Evolutionary conservation across 345 rosid species (phyloP).

Genomic region (Excoecaria cochinchinensis): DNA sequence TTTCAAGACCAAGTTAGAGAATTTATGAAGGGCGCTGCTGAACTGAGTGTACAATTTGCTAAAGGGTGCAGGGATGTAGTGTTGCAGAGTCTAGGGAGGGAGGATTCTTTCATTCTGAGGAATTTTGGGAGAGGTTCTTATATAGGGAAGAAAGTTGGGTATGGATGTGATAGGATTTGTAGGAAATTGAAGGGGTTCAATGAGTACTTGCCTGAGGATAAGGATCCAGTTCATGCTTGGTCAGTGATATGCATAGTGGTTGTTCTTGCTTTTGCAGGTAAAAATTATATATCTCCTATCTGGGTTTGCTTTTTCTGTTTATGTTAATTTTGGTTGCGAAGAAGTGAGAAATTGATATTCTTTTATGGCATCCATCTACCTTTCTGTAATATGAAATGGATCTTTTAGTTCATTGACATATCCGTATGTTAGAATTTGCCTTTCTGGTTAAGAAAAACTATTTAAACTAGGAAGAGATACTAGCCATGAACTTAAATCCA

Average conservation of each 20-base stretch:
- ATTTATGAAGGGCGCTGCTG: constrained; percentile 50
- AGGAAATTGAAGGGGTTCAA: constrained; percentile 38
- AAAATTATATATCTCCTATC: neutral
- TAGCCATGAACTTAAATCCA: neutral
- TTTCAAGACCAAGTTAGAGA: constrained; percentile 45
- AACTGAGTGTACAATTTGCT: constrained; percentile 57
- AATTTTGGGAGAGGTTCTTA: constrained; percentile 44
- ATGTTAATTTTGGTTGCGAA: neutral
- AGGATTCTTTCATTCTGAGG: constrained; percentile 49
- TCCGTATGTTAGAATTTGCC: neutral
- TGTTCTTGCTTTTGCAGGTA: constrained; percentile 61
- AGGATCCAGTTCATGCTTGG: constrained; percentile 57
- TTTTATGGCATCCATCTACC: neutral
- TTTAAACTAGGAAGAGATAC: neutral
- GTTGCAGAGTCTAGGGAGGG: constrained; percentile 50
- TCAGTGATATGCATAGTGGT: constrained; percentile 49
- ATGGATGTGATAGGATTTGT: constrained; percentile 26
- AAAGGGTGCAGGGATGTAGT: constrained; percentile 64
- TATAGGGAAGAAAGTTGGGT: constrained; percentile 34
- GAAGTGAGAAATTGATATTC: neutral
- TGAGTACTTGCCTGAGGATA: constrained; percentile 66
- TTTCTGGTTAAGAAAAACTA: neutral
- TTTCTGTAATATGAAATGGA: neutral
- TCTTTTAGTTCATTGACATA: neutral
- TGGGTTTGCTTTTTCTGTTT: neutral